Conservation (phyloP, 768 basidiomycete species). For the Auriculariales sp. region DNA sequence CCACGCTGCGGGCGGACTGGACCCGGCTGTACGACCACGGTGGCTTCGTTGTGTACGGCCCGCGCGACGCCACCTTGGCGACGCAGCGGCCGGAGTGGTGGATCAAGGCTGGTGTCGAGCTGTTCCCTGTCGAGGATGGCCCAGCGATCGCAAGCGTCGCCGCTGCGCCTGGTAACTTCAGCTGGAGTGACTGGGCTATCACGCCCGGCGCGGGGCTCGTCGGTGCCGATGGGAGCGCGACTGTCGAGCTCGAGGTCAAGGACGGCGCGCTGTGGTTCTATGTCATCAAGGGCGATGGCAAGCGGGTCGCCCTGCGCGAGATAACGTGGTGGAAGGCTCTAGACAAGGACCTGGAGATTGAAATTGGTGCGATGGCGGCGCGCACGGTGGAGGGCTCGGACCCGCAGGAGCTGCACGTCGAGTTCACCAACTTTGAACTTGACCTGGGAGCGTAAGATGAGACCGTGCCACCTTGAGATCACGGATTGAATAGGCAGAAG, state of each 20-base stretch:
- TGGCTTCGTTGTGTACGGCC: constrained; percentile 14
- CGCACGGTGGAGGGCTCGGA: no score
- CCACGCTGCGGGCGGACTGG: constrained; percentile 15
- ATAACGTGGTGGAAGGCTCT: no score
- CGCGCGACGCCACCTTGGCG: background rate
- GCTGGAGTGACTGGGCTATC: constrained; percentile 16
- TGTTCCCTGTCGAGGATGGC: constrained; percentile 13
- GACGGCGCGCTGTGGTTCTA: constrained; percentile 13
- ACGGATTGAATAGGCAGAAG: no score
- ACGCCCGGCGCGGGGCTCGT: constrained; percentile 7
- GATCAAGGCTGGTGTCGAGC: constrained; percentile 18
- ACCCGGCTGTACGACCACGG: constrained; percentile 17
- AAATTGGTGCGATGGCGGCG: no score
- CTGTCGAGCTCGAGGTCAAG: background rate
- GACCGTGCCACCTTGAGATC: no score
- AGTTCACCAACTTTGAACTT: no score
- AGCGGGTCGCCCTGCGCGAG: constrained; percentile 12
- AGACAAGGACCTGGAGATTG: no score
- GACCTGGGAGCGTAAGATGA: no score
- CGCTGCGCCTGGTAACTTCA: no score
- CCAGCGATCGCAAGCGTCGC: constrained; percentile 15
- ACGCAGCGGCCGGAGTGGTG: constrained; percentile 8
- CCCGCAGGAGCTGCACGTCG: no score
- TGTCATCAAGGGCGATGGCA: constrained; percentile 5
- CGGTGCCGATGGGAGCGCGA: background rate